Conservation (phyloP, 495 filamentous ascomycete genomes). For the Penicillium diatomitis region DNA sequence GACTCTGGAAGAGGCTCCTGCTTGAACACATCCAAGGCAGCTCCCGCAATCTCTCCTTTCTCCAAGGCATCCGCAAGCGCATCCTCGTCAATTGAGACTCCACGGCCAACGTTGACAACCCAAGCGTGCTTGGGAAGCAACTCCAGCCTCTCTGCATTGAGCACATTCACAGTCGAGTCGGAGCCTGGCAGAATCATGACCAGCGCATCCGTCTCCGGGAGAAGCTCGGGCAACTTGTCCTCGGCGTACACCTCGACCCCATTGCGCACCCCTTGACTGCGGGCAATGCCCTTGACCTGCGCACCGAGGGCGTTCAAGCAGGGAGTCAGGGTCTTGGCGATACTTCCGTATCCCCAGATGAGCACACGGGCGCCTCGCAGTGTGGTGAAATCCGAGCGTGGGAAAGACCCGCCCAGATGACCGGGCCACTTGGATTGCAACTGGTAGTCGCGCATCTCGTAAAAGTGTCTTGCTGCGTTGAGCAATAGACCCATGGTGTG, state of each 20-base stretch:
- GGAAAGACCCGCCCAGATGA: slow-evolving; percentile 43
- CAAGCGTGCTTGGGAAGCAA: slow-evolving; percentile 46
- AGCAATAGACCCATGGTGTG: slow-evolving; percentile 47
- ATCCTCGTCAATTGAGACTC: slow-evolving; percentile 59
- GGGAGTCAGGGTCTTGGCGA: slow-evolving; percentile 26
- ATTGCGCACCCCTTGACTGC: slow-evolving; percentile 16
- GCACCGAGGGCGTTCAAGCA: slow-evolving; percentile 17
- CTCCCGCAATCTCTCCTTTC: slow-evolving; percentile 37
- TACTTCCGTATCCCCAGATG: slow-evolving; percentile 27
- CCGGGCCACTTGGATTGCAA: slow-evolving; percentile 42
- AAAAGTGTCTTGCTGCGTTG: slow-evolving; percentile 39
- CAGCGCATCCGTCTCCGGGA: slow-evolving; percentile 20
- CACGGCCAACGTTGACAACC: slow-evolving; percentile 62
- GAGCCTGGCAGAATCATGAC: slow-evolving; percentile 24
- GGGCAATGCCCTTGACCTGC: slow-evolving; percentile 18
- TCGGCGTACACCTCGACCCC: slow-evolving; percentile 38
- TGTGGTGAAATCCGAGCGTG: slow-evolving; percentile 49
- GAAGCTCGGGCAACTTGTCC: slow-evolving; percentile 15
- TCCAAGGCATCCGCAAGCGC: slow-evolving; percentile 58
- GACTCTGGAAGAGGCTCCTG: slow-evolving; percentile 40
- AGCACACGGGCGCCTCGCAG: slow-evolving; percentile 37
- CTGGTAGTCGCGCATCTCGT: slow-evolving; percentile 52
- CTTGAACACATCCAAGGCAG: slow-evolving; percentile 59
- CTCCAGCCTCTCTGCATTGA: slow-evolving; percentile 18
- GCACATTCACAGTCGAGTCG: slow-evolving; percentile 14